These are phyloP conservation scores for Porodaedalea pini DNA, from an alignment of 1,284 basidiomycete genomes.

Conservation along the genomic window DNA sequence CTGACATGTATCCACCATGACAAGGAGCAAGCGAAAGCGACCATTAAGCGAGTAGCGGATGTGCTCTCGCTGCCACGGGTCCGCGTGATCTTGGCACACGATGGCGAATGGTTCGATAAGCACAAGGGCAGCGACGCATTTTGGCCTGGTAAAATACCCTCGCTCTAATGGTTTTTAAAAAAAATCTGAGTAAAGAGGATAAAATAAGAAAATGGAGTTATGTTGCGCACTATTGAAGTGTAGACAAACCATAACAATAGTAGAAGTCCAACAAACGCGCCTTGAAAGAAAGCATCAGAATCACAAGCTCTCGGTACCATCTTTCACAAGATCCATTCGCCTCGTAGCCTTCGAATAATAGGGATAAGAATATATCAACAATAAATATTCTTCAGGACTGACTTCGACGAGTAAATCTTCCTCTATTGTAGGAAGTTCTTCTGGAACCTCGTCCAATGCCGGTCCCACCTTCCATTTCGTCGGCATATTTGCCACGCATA, in stretches of 20 bases:
- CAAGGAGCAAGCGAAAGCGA: slow-evolving; percentile 38
- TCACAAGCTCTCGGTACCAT: slow-evolving; percentile 18
- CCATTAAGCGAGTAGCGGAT: slow-evolving; percentile 38
- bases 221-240: neutral
- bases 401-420: slow-evolving; percentile 56
- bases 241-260: slow-evolving; percentile 2
- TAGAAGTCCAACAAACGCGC: neutral
- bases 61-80: slow-evolving; percentile 39
- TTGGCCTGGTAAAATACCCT: slow-evolving; percentile 38
- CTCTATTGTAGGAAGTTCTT: slow-evolving; percentile 57
- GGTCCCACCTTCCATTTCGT: slow-evolving; percentile 66
- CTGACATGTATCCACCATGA: slow-evolving; percentile 42
- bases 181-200: neutral
- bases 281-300: neutral
- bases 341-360: slow-evolving; percentile 6
- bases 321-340: slow-evolving; percentile 16
- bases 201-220: neutral
- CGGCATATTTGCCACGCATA: slow-evolving; percentile 67
- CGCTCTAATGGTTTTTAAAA: neutral
- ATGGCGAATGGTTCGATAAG: slow-evolving; percentile 46
- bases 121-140: slow-evolving; percentile 39
- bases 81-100: slow-evolving; percentile 49
- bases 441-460: slow-evolving; percentile 46
- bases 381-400: neutral
- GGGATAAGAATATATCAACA: neutral